Evolutionary conservation across 306 rosid species (phyloP), one percentile per base, ranked within the genome.

Genomic region (Vachellia pachyceras): DNA sequence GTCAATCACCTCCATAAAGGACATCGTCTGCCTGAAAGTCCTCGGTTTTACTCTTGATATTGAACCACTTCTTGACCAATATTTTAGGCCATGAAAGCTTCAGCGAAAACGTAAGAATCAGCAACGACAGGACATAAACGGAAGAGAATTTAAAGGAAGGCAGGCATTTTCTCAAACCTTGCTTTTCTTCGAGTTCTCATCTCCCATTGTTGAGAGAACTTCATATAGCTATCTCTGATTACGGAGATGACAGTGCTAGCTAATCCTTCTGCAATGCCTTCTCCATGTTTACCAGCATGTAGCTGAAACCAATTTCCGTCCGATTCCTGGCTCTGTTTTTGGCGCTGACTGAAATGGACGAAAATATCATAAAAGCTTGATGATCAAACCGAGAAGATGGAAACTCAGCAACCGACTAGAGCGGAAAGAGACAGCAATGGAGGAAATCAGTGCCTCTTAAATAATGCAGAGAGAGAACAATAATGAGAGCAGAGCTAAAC

Each of bases 51-150:
- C 87, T 94, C 90, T 90, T 94, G 81, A 92, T 90, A 47, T 94
- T 96, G 91, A 96, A 91, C 99, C 99, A 96, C 85, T 96, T 96
- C 89, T 90, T 96, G 82, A 96, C 99, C 90, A 96, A 82, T 42
- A 94, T 86, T 90, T 90, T 96, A 41, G 98, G 91, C 99, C 99
- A 96, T 67, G 99, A 93, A 90, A 96, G 91, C 99, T 96, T 89
- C 86, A 88, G 13, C 29, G 77, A 85, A 46, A 82, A 76, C 44
- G 78, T 39, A 79, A 64, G 57, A 36, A 79, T 86, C 63, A 90
- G 37, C 80, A 23, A 22, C 77, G 78, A 8, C 52, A 79, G 58
- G 44, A 79, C 18, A 69, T 49, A 82, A 74, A 84, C 13, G 82
- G 75, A 74, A 52, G 72, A 22, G 84, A 80, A 77, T 68, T 64